Conservation (phyloP, 257 asterid genomes). For the Pogostemon cablin region DNA sequence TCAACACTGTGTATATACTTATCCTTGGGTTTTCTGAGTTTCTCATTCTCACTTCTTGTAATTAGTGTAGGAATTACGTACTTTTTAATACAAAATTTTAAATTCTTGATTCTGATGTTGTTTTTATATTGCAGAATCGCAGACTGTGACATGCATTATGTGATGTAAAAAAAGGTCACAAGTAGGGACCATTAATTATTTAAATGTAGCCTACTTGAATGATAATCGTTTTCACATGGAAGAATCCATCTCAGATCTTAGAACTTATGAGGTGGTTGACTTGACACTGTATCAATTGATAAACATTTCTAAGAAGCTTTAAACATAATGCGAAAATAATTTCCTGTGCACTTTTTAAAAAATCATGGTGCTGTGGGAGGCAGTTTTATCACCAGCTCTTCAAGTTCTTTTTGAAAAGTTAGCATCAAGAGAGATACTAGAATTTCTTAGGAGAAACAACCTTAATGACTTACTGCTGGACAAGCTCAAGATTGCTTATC, state of each 20-base stretch:
- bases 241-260: background rate
- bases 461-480: slow-evolving; percentile 43
- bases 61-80: background rate
- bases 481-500: slow-evolving; percentile 54
- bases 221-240: slow-evolving; percentile 2
- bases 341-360: background rate
- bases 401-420: slow-evolving; percentile 52
- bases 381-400: slow-evolving; percentile 47
- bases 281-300: background rate
- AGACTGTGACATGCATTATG: slow-evolving; percentile 3
- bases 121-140: background rate
- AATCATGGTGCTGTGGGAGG: slow-evolving; percentile 48
- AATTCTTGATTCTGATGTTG: background rate
- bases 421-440: slow-evolving; percentile 46
- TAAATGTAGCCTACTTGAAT: background rate
- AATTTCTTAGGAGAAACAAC: slow-evolving; percentile 44
- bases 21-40: background rate
- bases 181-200: slow-evolving; percentile 6
- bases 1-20: background rate
- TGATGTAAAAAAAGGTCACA: background rate
- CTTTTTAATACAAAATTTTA: background rate
- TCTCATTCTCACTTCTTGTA: background rate
- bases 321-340: background rate
- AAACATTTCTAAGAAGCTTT: background rate
- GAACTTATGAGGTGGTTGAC: background rate